Conservation (phyloP, 2,329 filamentous ascomycete genomes). For the Aureobasidium sp. region DNA sequence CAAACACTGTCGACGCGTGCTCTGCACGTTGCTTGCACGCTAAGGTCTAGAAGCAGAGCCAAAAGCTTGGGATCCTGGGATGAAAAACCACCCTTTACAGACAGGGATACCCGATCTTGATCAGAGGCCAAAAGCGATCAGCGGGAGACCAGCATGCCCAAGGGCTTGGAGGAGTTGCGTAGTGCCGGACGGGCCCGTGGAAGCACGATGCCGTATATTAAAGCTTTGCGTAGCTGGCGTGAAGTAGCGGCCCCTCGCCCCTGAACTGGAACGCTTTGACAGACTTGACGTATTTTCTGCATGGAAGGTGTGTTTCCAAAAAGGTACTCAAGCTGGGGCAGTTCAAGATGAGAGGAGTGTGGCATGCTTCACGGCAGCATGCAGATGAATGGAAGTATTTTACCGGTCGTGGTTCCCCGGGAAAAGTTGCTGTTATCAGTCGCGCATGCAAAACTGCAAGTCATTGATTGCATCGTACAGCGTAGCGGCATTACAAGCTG, state of each 20-base stretch:
- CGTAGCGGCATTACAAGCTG: neutral
- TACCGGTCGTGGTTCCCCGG: slow-evolving; percentile 4
- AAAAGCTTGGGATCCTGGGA: neutral
- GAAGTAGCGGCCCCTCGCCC: neutral
- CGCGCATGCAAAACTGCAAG: slow-evolving; percentile 8
- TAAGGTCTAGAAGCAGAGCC: neutral
- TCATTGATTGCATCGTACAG: neutral
- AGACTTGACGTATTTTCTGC: slow-evolving; percentile 4
- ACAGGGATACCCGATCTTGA: neutral
- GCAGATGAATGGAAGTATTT: neutral
- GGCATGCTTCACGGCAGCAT: neutral
- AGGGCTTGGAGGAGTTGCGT: neutral
- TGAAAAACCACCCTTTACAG: neutral
- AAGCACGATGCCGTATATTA: slow-evolving; percentile 5
- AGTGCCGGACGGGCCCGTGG: slow-evolving; percentile 4
- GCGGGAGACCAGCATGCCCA: neutral
- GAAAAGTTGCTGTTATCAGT: neutral
- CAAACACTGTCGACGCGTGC: neutral
- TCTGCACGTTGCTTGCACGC: neutral
- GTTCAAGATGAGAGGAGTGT: neutral
- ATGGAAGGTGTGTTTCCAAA: neutral
- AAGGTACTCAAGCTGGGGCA: neutral
- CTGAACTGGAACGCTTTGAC: slow-evolving; percentile 7
- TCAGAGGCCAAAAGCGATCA: neutral
- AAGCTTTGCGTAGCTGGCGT: slow-evolving; percentile 2